Evolutionary conservation across 768 basidiomycete species (phyloP).

Genomic region (Mycena filopes): DNA sequence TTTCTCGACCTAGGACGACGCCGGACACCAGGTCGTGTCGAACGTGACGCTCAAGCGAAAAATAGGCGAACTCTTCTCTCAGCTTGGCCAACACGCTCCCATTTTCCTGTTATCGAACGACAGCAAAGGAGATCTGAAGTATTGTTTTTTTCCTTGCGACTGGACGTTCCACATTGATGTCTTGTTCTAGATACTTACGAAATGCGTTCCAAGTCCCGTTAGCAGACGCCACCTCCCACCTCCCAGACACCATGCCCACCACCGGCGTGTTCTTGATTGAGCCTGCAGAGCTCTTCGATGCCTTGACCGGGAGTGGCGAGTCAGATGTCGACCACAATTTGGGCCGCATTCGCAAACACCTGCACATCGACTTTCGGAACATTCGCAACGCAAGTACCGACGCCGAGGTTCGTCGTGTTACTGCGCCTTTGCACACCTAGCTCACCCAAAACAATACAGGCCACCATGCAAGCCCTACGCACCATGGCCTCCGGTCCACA

Average conservation of each 20-base stretch:
- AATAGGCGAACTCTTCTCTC: constrained; percentile 49
- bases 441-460: constrained; percentile 52
- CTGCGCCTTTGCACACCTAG: neutral
- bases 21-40: constrained; percentile 49
- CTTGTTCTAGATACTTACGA: constrained; percentile 59
- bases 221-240: constrained; percentile 58
- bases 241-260: constrained; percentile 66
- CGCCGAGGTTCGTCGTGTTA: constrained; percentile 68
- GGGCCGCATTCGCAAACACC: constrained; percentile 68
- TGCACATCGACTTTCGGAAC: constrained; percentile 64
- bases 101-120: constrained; percentile 71
- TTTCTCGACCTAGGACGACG: constrained; percentile 54
- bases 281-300: constrained; percentile 79
- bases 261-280: constrained; percentile 74
- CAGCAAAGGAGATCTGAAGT: constrained; percentile 65
- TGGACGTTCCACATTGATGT: neutral
- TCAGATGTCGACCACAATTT: constrained; percentile 64
- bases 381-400: constrained; percentile 92
- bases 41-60: constrained; percentile 52
- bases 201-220: constrained; percentile 62
- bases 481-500: constrained; percentile 81
- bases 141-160: neutral
- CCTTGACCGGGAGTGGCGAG: constrained; percentile 67
- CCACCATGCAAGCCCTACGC: constrained; percentile 72
- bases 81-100: constrained; percentile 49